Evolutionary conservation across 2,329 filamentous ascomycete genomes (phyloP).

Genomic region (Metarhizium humberi): DNA sequence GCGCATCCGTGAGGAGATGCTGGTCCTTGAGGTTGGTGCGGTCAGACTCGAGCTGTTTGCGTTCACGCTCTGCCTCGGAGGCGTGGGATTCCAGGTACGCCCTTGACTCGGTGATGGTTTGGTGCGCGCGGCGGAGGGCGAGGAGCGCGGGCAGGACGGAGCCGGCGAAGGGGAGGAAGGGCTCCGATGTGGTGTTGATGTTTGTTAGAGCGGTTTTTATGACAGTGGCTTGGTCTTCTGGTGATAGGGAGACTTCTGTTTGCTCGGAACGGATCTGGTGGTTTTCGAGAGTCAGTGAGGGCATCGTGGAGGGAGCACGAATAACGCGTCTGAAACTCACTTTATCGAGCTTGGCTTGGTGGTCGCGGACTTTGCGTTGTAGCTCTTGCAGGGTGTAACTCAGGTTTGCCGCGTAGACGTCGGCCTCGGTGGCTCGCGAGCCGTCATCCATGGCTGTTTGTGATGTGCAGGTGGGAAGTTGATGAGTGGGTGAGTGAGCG

Average conservation of each 20-base stretch:
- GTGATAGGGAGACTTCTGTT: slow-evolving; percentile 14
- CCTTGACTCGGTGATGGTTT: slow-evolving; percentile 55
- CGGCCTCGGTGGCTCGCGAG: slow-evolving; percentile 15
- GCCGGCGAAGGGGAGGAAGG: slow-evolving; percentile 55
- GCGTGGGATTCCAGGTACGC: slow-evolving; percentile 42
- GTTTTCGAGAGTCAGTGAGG: not conserved
- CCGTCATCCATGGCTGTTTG: slow-evolving; percentile 14
- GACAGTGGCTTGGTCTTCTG: slow-evolving; percentile 25
- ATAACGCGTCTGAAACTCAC: slow-evolving; percentile 19
- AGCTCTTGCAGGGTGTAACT: slow-evolving; percentile 61
- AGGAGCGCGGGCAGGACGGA: slow-evolving; percentile 65
- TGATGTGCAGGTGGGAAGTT: not conserved
- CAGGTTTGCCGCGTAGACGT: slow-evolving; percentile 37
- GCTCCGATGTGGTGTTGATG: slow-evolving; percentile 48
- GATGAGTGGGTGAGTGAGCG: not conserved
- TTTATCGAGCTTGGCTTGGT: slow-evolving; percentile 39
- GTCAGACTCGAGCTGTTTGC: slow-evolving; percentile 41
- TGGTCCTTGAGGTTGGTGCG: slow-evolving; percentile 44
- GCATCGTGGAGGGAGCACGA: too few species aligned
- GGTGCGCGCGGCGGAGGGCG: slow-evolving; percentile 58
- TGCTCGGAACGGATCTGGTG: slow-evolving; percentile 19
- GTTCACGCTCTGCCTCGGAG: slow-evolving; percentile 30
- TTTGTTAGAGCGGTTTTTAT: slow-evolving; percentile 59
- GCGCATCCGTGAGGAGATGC: slow-evolving; percentile 40
- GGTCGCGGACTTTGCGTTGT: slow-evolving; percentile 45